These are phyloP conservation scores for Zygosaccharomyces sapae DNA, from an alignment of 1,139 yeast genomes.

Conservation along the genomic window DNA sequence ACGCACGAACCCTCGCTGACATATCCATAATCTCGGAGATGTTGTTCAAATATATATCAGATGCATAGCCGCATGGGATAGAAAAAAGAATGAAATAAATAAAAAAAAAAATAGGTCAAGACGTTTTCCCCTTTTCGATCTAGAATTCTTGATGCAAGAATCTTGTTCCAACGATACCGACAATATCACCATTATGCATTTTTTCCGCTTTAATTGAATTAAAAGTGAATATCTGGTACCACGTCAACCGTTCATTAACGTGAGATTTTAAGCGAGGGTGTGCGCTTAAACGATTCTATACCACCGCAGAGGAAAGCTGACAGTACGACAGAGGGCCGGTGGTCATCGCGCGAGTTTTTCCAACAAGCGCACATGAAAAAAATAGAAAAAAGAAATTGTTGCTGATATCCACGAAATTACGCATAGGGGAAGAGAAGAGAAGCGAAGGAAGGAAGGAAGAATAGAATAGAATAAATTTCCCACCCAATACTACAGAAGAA, in stretches of 20 bases:
- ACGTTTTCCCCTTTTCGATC: slow-evolving; percentile 1
- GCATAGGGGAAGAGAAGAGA: not conserved
- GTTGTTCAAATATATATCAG: not conserved
- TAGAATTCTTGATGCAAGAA: not conserved
- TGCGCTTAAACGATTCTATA: too few relatives aligned
- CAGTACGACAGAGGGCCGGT: not conserved
- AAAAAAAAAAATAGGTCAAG: not conserved
- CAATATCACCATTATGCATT: slow-evolving; percentile 6
- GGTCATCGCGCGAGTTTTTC: slow-evolving; percentile 6
- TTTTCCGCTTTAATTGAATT: not conserved
- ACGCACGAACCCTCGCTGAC: not conserved
- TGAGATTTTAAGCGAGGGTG: not conserved
- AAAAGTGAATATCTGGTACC: slow-evolving; percentile 2
- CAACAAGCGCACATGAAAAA: not conserved
- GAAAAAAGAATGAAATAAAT: too few relatives aligned
- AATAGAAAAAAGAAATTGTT: too few relatives aligned
- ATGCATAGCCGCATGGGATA: slow-evolving; percentile 1
- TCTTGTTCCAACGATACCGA: not conserved
- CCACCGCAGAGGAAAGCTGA: too few relatives aligned
- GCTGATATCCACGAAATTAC: not conserved
- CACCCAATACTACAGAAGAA: too few relatives aligned
- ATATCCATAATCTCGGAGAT: not conserved
- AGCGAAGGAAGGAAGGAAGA: too few relatives aligned
- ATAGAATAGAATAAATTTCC: too few relatives aligned
- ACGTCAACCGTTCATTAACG: not conserved